phyloP scores from a whole-genome alignment of 2,329 filamentous ascomycete genomes.

The Colletotrichum sp. region DNA sequence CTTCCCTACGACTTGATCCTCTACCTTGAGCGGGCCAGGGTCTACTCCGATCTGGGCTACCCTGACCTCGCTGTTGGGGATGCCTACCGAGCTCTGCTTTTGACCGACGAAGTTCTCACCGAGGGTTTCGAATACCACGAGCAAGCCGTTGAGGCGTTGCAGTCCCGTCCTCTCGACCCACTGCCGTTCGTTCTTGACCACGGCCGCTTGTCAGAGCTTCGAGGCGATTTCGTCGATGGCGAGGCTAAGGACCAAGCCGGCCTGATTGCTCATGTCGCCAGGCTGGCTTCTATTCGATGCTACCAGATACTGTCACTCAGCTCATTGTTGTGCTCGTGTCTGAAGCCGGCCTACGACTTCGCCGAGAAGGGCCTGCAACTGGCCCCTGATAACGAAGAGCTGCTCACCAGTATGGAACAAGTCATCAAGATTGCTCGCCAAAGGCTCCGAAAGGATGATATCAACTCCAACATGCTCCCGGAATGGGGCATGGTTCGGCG shows the following conservation, averaged over 20 bases:
- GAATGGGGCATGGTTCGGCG: conserved; percentile 73
- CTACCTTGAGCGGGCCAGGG: conserved; percentile 70
- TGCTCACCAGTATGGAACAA: conserved; percentile 56
- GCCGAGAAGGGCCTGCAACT: conserved; percentile 63
- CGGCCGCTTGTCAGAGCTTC: conserved; percentile 36
- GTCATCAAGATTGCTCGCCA: conserved; percentile 58
- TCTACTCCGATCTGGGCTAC: conserved; percentile 79
- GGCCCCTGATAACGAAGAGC: conserved; percentile 58
- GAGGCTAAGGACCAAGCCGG: conserved; percentile 36
- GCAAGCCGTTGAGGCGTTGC: conserved; percentile 59
- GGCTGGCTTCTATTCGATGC: conserved; percentile 57
- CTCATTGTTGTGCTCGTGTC: conserved; percentile 68
- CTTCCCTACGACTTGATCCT: conserved; percentile 66
- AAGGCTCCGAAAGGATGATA: conserved; percentile 48
- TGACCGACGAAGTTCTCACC: conserved; percentile 80
- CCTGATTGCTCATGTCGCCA: conserved; percentile 45
- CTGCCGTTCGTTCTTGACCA: conserved; percentile 51
- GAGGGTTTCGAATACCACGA: conserved; percentile 86
- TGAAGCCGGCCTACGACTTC: conserved; percentile 71
- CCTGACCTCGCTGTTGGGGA: conserved; percentile 89
- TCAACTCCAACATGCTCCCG: conserved; percentile 62
- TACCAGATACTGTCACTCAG: conserved; percentile 63
- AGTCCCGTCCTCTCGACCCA: conserved; percentile 36
- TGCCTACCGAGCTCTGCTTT: conserved; percentile 86
- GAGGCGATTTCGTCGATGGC: conserved; percentile 34